Evolutionary conservation across 2,329 filamentous ascomycete genomes (phyloP), one percentile per base, ranked within the genome.

Genomic region (Hymenoscyphus linearis): DNA sequence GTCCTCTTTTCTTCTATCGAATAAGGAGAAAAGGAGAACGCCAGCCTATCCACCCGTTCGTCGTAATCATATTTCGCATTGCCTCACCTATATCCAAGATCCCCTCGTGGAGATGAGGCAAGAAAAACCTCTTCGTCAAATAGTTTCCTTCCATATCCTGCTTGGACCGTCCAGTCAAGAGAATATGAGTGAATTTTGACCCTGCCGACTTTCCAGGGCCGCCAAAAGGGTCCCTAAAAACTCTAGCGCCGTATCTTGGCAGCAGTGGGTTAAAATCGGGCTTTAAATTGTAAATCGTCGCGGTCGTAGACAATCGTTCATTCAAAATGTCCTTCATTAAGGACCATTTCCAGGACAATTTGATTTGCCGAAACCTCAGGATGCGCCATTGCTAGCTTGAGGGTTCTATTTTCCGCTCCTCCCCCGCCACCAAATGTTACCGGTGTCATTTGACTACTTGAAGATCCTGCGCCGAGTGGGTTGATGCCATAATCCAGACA

Each of bases 341-440:
- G 82, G 66, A 96, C 78, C 82, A 99, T 82, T 78, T 99, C 95
- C 65, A 98, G 80, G 65, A 99, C 87, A 66, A 99, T 86, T 78
- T 97, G 93, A 71, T 86, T 88, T 58, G 89, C 86, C 62, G 91
- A 84, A 65, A 89, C 81, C 76, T 96, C 90, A 0, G 95, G 95
- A 77, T 99, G 95, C 71, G 91, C 90, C 90, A 99, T 93, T 69
- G 88, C 89, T 68, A 99, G 85, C 83, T 99, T 99, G 70, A 98
- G 88, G 1, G 90, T 96, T 59, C 90, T 85, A 67, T 87, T 74
- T 72, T 71, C 80, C 59, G 79, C 70, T 52, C 69, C 74, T 56
- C 34, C 58, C 16, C 77, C 56, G 68, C 78, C 61, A 64, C 76
- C 73, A 54, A 63, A 62, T 0, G 62, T 62, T 18, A 52, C 52